These are phyloP conservation scores for Colletotrichum noveboracense DNA, from an alignment of 2,329 filamentous ascomycete genomes.

Conservation along the genomic window DNA sequence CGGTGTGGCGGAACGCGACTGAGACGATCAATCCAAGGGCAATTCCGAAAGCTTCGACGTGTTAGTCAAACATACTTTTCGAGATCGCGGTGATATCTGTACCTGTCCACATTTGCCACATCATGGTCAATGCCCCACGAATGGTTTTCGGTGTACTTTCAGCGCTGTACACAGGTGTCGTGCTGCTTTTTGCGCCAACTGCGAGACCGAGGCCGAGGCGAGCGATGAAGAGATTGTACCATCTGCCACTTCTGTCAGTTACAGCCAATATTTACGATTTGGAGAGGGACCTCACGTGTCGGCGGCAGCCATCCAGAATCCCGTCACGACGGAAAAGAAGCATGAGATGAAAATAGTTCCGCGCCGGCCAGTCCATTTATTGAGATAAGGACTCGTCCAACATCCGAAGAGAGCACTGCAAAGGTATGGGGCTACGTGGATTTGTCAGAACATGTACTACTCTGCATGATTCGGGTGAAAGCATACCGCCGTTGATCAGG, in stretches of 20 bases:
- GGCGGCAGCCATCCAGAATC: constrained; percentile 61
- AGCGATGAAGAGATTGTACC: constrained; percentile 33
- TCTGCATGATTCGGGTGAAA: background rate
- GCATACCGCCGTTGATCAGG: constrained; percentile 51
- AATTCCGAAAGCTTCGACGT: constrained; percentile 39
- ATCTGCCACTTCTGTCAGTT: constrained; percentile 45
- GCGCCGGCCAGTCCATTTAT: constrained; percentile 66
- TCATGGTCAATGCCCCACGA: constrained; percentile 43
- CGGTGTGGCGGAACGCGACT: constrained; percentile 32
- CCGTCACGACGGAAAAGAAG: constrained; percentile 52
- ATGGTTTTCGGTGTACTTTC: constrained; percentile 42
- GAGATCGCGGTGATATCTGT: background rate
- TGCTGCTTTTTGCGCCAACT: constrained; percentile 40
- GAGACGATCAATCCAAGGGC: constrained; percentile 42
- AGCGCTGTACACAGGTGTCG: constrained; percentile 39
- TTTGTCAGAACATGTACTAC: background rate
- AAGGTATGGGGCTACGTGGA: constrained; percentile 52
- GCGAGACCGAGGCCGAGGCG: constrained; percentile 41
- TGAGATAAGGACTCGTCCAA: constrained; percentile 47
- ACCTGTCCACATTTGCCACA: constrained; percentile 33
- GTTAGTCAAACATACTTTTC: constrained; percentile 20
- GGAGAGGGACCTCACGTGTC: constrained; percentile 50
- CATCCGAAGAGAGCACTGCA: constrained; percentile 46
- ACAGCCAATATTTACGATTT: constrained; percentile 25
- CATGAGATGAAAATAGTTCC: constrained; percentile 70